These are phyloP conservation scores for Pigoraptor vietnamica DNA, from an alignment of 78 protist genomes.

Conservation along the genomic window DNA sequence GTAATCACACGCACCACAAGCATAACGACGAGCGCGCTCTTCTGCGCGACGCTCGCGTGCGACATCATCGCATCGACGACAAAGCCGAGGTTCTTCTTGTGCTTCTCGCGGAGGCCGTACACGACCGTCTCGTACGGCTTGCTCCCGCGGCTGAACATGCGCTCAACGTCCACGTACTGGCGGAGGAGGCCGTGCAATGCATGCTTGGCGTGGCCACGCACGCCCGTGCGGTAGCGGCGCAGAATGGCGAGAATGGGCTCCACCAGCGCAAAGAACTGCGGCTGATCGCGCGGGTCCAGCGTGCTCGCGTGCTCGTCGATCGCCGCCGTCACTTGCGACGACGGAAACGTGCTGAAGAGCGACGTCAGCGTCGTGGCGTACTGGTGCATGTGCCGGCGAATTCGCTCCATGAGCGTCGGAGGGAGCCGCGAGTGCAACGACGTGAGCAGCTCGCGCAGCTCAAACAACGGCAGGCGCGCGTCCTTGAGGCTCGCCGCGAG, in stretches of 20 bases:
- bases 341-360: neutral
- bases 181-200: neutral
- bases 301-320: neutral
- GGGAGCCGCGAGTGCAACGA: neutral
- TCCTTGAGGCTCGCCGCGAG: too few species aligned
- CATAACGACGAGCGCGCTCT: slow-evolving; percentile 1
- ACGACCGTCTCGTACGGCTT: slow-evolving; percentile 1
- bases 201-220: neutral
- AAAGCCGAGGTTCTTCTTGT: neutral
- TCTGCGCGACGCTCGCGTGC: slow-evolving; percentile 3
- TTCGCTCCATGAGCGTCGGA: neutral
- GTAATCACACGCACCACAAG: too few species aligned
- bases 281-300: too few species aligned
- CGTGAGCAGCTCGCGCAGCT: neutral
- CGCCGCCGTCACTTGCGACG: neutral
- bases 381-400: neutral
- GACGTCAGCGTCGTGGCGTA: neutral
- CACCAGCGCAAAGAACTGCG: too few species aligned
- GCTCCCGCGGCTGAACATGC: neutral
- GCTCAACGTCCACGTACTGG: slow-evolving; percentile 22
- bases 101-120: neutral
- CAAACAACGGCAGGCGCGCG: too few species aligned
- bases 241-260: too few species aligned
- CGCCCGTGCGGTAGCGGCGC: slow-evolving; percentile 8
- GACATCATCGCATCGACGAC: neutral